A percentile compares a stretch with the other conserved stretches of the same genome.
Conservation (phyloP, 352 stramenopile species). For the Phytophthora meadii region DNA sequence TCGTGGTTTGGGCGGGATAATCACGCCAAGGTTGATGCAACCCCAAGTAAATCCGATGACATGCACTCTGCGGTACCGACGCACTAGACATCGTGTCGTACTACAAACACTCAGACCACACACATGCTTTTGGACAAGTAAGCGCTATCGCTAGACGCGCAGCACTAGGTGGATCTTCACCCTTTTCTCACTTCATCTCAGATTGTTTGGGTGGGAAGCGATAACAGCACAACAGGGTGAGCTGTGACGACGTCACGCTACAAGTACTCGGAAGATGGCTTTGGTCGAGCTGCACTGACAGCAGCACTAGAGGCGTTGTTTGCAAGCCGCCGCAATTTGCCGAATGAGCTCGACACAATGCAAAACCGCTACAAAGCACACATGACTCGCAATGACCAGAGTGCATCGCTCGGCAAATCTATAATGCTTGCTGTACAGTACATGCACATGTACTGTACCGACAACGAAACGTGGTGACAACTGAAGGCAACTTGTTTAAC, state of each 20-base stretch:
- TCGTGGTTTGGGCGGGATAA: neutral
- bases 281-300: neutral
- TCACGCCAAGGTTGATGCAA: neutral
- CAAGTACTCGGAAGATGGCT: neutral
- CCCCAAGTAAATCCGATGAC: conserved; percentile 1
- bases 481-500: too few species aligned
- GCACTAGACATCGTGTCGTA: neutral
- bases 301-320: neutral
- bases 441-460: too few species aligned
- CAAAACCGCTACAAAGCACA: neutral
- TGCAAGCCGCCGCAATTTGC: neutral
- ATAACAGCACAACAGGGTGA: neutral
- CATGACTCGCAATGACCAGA: too few species aligned
- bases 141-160: too few species aligned
- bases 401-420: too few species aligned
- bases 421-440: too few species aligned
- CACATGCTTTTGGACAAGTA: too few species aligned
- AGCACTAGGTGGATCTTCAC: too few species aligned
- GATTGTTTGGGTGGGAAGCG: neutral
- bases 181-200: neutral
- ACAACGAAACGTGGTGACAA: too few species aligned
- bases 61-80: neutral
- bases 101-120: too few species aligned
- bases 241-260: neutral
- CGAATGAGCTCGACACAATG: neutral